Evolutionary conservation across 768 basidiomycete species (phyloP).

Genomic region (Tulasnella sp.): DNA sequence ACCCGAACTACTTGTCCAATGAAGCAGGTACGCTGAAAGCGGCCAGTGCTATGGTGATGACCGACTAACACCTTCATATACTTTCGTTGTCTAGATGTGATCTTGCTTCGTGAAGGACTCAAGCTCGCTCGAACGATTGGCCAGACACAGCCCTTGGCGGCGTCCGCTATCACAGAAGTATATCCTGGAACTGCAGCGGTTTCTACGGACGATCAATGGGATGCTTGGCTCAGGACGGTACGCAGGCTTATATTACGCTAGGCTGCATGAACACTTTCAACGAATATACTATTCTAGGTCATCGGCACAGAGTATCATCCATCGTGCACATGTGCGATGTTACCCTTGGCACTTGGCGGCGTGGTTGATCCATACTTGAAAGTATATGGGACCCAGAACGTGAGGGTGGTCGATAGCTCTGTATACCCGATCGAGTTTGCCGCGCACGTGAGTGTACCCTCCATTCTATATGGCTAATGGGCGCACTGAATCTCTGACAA

Average conservation of each 20-base stretch:
- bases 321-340: slow-evolving; percentile 30
- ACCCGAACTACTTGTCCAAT: slow-evolving; percentile 55
- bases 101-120: slow-evolving; percentile 45
- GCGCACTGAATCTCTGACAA: slow-evolving; percentile 22
- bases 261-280: slow-evolving; percentile 21
- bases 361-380: slow-evolving; percentile 26
- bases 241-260: slow-evolving; percentile 11
- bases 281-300: slow-evolving; percentile 3
- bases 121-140: slow-evolving; percentile 51
- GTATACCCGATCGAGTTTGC: slow-evolving; percentile 26
- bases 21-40: slow-evolving; percentile 32
- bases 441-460: slow-evolving; percentile 31
- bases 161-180: slow-evolving; percentile 36
- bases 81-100: slow-evolving; percentile 28
- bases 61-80: not conserved
- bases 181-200: slow-evolving; percentile 40
- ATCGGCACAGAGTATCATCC: slow-evolving; percentile 27
- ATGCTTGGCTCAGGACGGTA: slow-evolving; percentile 37
- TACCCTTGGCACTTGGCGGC: slow-evolving; percentile 28
- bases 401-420: slow-evolving; percentile 24
- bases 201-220: slow-evolving; percentile 44
- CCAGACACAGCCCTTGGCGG: slow-evolving; percentile 39
- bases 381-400: slow-evolving; percentile 28
- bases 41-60: not conserved
- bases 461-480: slow-evolving; percentile 16